Base-by-base conservation (phyloP, 2,329 filamentous ascomycete genomes). In the Curvularia eragrostidis region DNA sequence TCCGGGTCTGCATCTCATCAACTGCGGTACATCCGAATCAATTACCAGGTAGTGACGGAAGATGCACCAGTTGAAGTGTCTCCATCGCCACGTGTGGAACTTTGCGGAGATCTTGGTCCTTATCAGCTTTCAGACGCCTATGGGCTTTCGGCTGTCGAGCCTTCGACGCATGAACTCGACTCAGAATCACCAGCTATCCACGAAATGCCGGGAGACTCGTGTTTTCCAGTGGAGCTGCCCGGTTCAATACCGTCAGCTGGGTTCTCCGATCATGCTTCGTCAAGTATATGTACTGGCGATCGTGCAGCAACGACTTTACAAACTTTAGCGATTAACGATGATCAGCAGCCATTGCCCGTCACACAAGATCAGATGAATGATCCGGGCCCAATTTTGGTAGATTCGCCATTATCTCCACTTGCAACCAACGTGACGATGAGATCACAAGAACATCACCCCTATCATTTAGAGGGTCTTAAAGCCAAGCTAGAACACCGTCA, bases 1-100 rank as follows among this genome's bases (percentile, higher is more conserved):
- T 78, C 78, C 7, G 76, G 79, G 19, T 74, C 75, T 58, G 82
- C 81, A 8, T 77, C 79, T 7, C 75, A 81, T 1, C 80, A 76
- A 24, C 56, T 87, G 63, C 83, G 78, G 2, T 85, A 85, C 65
- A 68, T 88, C 10, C 79, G 85, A 39, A 77, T 85, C 24, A 82
- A 87, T 56, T 84, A 87, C 72, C 75, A 79, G 28, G 66, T 87
- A 15, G 71, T 86, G 34, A 87, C 84, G 0, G 75, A 82, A 56
- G 78, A 82, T 53, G 62, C 64, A n/a, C 65, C 66, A 2, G 5
- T 49, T 2, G 62, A 69, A 6, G 12, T 57, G 5, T 10, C 58
- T 19, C 54, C 54, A 24, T 67, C 65, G 7, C 68, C 65, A 12
- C 67, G 68, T 21, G 63, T 62, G 44, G 72, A 76, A 58, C 58